Percentiles rank a stretch among this genome's conserved stretches.
Conservation (phyloP, 2,329 filamentous ascomycete genomes). For the Claviceps sorghi region DNA sequence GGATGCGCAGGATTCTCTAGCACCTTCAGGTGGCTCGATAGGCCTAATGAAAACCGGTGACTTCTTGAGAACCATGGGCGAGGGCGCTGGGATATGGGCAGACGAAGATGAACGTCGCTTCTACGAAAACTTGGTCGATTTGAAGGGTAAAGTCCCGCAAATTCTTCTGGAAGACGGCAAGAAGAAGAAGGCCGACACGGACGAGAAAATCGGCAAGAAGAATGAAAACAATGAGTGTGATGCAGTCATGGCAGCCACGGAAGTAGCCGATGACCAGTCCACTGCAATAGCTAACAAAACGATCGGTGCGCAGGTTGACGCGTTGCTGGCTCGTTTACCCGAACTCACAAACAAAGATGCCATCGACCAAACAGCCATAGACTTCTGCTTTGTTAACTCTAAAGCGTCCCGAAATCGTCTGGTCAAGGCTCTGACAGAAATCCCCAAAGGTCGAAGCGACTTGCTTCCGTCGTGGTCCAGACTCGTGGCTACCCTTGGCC, state of each 20-base stretch:
- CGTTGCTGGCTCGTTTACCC: slow-evolving; percentile 71
- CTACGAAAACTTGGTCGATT: slow-evolving; percentile 89
- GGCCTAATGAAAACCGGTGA: slow-evolving; percentile 89
- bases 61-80: slow-evolving; percentile 77
- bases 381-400: slow-evolving; percentile 97
- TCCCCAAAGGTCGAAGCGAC: slow-evolving; percentile 87
- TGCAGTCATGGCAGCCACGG: slow-evolving; percentile 32
- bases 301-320: slow-evolving; percentile 91
- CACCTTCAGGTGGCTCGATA: slow-evolving; percentile 59
- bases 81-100: slow-evolving; percentile 93
- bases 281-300: slow-evolving; percentile 96
- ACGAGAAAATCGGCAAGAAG: slow-evolving; percentile 73
- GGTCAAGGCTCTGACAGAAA: slow-evolving; percentile 82
- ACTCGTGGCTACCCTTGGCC: slow-evolving; percentile 79
- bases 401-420: slow-evolving; percentile 93
- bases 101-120: slow-evolving; percentile 96
- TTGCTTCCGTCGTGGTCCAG: slow-evolving; percentile 84
- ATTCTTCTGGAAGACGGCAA: slow-evolving; percentile 88
- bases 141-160: slow-evolving; percentile 88
- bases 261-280: slow-evolving; percentile 64
- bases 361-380: slow-evolving; percentile 83
- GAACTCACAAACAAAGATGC: slow-evolving; percentile 83
- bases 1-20: slow-evolving; percentile 59
- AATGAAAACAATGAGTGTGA: slow-evolving; percentile 38
- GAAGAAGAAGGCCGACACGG: slow-evolving; percentile 74